Evolutionary conservation across 2,329 filamentous ascomycete species (phyloP).

Genomic region (Teratosphaeria viscida): DNA sequence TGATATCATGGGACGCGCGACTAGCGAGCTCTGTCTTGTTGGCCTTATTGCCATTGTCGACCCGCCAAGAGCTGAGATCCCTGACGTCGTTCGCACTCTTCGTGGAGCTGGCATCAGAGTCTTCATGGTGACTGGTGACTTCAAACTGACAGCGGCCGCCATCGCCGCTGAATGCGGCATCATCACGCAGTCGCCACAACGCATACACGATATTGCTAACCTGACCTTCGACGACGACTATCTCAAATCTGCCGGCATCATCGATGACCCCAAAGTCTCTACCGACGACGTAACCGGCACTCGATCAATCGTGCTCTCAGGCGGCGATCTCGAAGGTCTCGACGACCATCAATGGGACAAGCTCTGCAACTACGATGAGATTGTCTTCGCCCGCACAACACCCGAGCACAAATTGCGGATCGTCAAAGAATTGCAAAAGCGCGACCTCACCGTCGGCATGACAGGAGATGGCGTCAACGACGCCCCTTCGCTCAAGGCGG

Average conservation of each 20-base stretch:
- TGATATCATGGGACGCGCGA: conserved; percentile 33
- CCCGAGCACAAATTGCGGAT: conserved; percentile 71
- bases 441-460: conserved; percentile 57
- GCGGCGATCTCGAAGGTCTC: conserved; percentile 56
- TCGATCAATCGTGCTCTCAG: conserved; percentile 49
- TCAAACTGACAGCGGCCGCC: conserved; percentile 61
- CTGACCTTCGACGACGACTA: conserved; percentile 11
- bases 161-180: conserved; percentile 66
- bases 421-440: conserved; percentile 57
- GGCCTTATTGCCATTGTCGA: conserved; percentile 51
- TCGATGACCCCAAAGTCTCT: background rate
- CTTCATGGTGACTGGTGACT: conserved; percentile 75
- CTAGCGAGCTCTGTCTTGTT: conserved; percentile 40
- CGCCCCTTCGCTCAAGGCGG: conserved; percentile 34
- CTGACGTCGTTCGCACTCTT: conserved; percentile 49
- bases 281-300: background rate
- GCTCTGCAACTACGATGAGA: conserved; percentile 51
- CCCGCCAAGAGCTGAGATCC: conserved; percentile 50
- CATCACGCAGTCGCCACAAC: conserved; percentile 39
- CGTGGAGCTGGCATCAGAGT: conserved; percentile 62
- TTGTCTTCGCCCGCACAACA: conserved; percentile 65
- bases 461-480: conserved; percentile 39
- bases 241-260: background rate
- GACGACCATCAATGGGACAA: conserved; percentile 58
- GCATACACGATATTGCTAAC: conserved; percentile 12